These are phyloP conservation scores for Pleomassaria siparia DNA, from an alignment of 2,329 filamentous ascomycete genomes.

Conservation along the genomic window DNA sequence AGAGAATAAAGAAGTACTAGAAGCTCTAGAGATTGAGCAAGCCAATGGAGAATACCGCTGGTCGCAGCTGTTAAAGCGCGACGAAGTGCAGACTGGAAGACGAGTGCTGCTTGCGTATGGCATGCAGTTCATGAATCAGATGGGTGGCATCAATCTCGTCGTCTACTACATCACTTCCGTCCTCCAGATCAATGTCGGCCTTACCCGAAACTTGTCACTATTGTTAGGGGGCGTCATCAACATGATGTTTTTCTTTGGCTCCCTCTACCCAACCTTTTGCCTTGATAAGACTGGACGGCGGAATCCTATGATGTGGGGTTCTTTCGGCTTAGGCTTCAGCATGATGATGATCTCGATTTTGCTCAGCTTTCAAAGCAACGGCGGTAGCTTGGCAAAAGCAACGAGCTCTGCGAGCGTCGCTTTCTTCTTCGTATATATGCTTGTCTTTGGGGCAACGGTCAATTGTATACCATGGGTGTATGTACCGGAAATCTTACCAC, in stretches of 20 bases:
- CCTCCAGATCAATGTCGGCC: conserved; percentile 36
- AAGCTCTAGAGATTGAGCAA: conserved; percentile 40
- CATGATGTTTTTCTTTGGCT: conserved; percentile 45
- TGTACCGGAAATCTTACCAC: conserved; percentile 53
- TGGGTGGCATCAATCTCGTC: conserved; percentile 49
- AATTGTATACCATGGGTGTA: conserved; percentile 55
- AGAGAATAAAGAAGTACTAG: conserved; percentile 12
- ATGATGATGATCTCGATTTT: conserved; percentile 41
- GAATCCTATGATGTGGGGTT: conserved; percentile 50
- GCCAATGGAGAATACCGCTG: conserved; percentile 39
- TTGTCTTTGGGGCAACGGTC: conserved; percentile 47
- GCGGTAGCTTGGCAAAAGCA: conserved; percentile 27
- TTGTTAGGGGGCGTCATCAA: conserved; percentile 44
- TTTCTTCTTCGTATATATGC: conserved; percentile 37
- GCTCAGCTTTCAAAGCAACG: conserved; percentile 34
- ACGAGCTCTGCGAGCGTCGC: conserved; percentile 50
- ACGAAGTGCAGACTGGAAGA: conserved; percentile 46
- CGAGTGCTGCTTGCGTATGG: conserved; percentile 48
- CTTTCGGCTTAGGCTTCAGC: conserved; percentile 30
- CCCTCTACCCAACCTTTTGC: conserved; percentile 11
- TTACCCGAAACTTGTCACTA: conserved; percentile 30
- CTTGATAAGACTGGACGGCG: conserved; percentile 40
- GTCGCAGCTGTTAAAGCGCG: conserved; percentile 47
- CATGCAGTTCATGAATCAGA: conserved; percentile 41
- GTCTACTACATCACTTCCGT: conserved; percentile 41